Evolutionary conservation across 495 filamentous ascomycete genomes (phyloP).

Genomic region (Lophium mytilinum): DNA sequence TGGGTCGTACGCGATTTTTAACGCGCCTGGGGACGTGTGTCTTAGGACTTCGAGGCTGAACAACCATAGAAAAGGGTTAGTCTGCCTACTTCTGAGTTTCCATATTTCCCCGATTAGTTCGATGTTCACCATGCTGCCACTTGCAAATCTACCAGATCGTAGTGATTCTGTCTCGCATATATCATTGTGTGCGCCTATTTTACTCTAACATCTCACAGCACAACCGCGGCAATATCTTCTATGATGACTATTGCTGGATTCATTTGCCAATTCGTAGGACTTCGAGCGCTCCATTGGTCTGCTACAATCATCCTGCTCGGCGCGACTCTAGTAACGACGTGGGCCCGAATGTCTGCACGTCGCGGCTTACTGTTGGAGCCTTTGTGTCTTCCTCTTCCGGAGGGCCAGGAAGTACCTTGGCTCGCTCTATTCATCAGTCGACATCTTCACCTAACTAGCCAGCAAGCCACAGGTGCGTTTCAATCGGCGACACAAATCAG

Average conservation of each 20-base stretch:
- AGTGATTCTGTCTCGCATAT: too few relatives aligned
- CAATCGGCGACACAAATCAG: not conserved
- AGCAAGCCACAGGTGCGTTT: not conserved
- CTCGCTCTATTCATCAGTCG: not conserved
- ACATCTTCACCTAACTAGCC: not conserved
- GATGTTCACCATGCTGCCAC: not conserved
- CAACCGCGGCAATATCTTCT: not conserved
- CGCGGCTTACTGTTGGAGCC: not conserved
- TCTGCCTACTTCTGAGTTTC: not conserved
- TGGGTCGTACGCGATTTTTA: not conserved
- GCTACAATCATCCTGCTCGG: not conserved
- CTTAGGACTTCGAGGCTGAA: conserved; percentile 4
- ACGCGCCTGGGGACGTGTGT: not conserved
- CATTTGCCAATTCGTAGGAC: conserved; percentile 2
- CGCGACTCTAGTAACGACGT: not conserved
- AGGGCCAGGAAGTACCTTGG: not conserved
- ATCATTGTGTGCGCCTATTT: not conserved
- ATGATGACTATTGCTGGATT: conserved; percentile 2
- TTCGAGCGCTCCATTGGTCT: conserved; percentile 5
- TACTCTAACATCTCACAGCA: not conserved
- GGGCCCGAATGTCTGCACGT: not conserved
- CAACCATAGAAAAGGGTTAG: not conserved
- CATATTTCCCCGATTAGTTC: not conserved
- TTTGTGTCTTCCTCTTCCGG: not conserved
- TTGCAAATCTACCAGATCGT: too few relatives aligned